Conservation (phyloP, 73 alveolate genomes). For the Tetrahymena thermophila region DNA sequence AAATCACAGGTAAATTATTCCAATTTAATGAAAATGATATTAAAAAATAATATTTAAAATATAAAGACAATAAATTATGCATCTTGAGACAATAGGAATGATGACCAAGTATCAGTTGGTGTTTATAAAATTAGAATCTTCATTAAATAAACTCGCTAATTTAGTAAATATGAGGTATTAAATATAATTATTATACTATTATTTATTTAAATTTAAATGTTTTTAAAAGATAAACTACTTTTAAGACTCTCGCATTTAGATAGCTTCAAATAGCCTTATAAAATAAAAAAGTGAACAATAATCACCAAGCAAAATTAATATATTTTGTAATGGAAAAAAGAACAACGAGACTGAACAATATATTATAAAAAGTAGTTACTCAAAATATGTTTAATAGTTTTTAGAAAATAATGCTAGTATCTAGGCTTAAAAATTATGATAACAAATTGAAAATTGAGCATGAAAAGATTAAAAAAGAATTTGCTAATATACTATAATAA, state of each 20-base stretch:
- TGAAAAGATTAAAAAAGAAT: conserved; percentile 27
- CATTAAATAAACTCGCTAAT: conserved; percentile 7
- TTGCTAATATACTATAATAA: conserved; percentile 10
- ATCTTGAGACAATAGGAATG: conserved; percentile 54
- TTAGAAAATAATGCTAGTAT: neutral
- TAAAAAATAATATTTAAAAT: neutral
- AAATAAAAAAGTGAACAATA: neutral
- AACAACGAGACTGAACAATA: neutral
- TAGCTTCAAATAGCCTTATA: neutral
- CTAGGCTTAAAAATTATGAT: conserved; percentile 7
- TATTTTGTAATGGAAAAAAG: neutral
- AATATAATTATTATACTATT: neutral
- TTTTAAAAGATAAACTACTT: neutral
- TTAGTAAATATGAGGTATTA: conserved; percentile 16
- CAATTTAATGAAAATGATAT: neutral
- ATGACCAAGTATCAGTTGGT: conserved; percentile 61
- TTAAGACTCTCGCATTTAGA: neutral
- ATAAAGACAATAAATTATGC: conserved; percentile 39
- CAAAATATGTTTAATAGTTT: conserved; percentile 8
- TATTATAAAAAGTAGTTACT: conserved; percentile 11
- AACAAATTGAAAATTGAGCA: neutral
- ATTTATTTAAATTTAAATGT: neutral
- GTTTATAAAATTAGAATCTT: conserved; percentile 51
- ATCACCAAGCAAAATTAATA: neutral
- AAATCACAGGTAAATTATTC: neutral